phyloP scores from a whole-genome alignment of 768 basidiomycete species.

The Leccinum barrowsii region DNA sequence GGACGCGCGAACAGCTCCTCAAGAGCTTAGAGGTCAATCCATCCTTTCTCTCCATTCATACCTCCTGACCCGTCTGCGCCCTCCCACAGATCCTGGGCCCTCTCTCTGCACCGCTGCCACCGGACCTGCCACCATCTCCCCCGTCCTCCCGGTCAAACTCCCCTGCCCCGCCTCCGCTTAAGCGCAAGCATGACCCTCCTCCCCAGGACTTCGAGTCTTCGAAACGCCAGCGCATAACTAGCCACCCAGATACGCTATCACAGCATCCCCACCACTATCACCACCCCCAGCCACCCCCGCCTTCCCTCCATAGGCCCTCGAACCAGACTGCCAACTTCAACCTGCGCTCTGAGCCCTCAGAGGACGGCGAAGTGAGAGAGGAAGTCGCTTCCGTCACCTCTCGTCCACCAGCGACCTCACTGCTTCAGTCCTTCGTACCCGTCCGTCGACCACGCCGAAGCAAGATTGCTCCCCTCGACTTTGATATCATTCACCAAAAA shows the following conservation, averaged over 20 bases:
- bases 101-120: slow-evolving; percentile 39
- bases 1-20: slow-evolving; percentile 38
- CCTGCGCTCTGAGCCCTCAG: slow-evolving; percentile 39
- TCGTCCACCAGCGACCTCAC: slow-evolving; percentile 28
- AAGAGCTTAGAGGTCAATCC: slow-evolving; percentile 38
- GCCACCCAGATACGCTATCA: slow-evolving; percentile 24
- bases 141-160: slow-evolving; percentile 43
- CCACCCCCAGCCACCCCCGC: slow-evolving; percentile 23
- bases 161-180: slow-evolving; percentile 32
- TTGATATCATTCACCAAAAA: slow-evolving; percentile 61
- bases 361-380: slow-evolving; percentile 47
- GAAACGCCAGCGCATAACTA: slow-evolving; percentile 32
- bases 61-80: slow-evolving; percentile 16
- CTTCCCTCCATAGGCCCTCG: slow-evolving; percentile 19
- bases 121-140: slow-evolving; percentile 44
- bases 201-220: slow-evolving; percentile 23
- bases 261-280: slow-evolving; percentile 30
- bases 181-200: slow-evolving; percentile 36
- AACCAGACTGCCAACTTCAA: slow-evolving; percentile 22
- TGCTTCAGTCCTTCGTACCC: slow-evolving; percentile 43
- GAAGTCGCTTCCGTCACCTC: slow-evolving; percentile 27
- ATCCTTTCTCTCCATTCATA: neutral
- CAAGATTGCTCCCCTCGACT: slow-evolving; percentile 43
- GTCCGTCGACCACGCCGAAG: slow-evolving; percentile 68
- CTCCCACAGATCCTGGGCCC: slow-evolving; percentile 38